Conservation (phyloP, 106 monocot species). For the Dendrobium nobile region DNA sequence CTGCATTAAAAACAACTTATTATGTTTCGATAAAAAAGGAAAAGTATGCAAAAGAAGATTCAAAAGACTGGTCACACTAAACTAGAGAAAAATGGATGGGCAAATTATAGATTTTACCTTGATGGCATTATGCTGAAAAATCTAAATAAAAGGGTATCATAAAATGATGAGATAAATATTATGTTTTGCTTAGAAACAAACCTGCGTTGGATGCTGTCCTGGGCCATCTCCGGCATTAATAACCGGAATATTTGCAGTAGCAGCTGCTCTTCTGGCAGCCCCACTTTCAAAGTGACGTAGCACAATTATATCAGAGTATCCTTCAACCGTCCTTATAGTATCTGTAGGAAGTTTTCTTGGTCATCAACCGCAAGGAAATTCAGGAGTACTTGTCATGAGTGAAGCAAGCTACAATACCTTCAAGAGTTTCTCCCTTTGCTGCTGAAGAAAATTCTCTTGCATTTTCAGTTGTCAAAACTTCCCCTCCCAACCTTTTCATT, state of each 20-base stretch:
- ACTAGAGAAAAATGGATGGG: too few species aligned
- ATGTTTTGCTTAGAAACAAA: slow-evolving; percentile 5
- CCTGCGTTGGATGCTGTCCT: slow-evolving; percentile 99
- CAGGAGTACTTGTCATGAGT: not conserved
- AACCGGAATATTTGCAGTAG: slow-evolving; percentile 63
- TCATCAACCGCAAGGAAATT: not conserved
- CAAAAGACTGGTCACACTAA: not conserved
- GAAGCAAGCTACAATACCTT: slow-evolving; percentile 43
- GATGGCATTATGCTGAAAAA: too few species aligned
- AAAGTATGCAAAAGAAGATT: not conserved
- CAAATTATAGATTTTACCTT: too few species aligned
- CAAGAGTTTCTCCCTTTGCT: slow-evolving; percentile 97
- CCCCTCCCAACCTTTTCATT: slow-evolving; percentile 94
- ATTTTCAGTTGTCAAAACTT: slow-evolving; percentile 96
- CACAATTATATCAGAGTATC: slow-evolving; percentile 94
- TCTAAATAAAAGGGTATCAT: not conserved
- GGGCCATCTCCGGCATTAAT: slow-evolving; percentile 99
- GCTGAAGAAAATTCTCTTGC: slow-evolving; percentile 97
- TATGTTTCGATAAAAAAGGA: too few species aligned
- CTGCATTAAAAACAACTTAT: not conserved
- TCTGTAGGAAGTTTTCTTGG: slow-evolving; percentile 33
- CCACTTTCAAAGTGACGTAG: slow-evolving; percentile 98
- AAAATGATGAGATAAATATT: not conserved
- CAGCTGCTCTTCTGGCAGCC: slow-evolving; percentile 73
- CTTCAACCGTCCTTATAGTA: slow-evolving; percentile 98